Evolutionary conservation across 768 basidiomycete species (phyloP), one percentile per base, ranked within the genome.

Genomic region (Cystoderma amianthinum): DNA sequence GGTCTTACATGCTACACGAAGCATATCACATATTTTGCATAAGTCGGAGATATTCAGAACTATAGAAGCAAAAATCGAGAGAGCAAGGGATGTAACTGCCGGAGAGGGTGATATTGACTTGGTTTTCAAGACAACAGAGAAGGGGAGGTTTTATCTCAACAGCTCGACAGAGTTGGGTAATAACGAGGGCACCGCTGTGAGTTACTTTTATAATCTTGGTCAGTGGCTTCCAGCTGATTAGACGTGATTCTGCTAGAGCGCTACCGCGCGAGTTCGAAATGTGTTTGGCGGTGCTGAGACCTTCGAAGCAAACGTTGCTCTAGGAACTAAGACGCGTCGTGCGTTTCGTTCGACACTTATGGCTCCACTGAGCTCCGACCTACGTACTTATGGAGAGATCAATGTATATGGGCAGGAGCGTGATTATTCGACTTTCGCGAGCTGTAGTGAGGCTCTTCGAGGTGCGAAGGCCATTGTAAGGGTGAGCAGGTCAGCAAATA

Each of bases 161-260:
- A 88, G 82, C 2, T 74, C 87, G 3, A 97, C 94, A 2, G 93
- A 97, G 54, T 68, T 97, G 4, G 95, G 96, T 3, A 92, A 95
- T 45, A 85, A 82, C 38, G 96, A 97, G 59, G 95, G 89, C 9
- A 92, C 68, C 42, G 92, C 91, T n/a, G 93, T 92, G 55, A 56
- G 89, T 74, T 18, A 4, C 36, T 36, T 18, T 4, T 1, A 17
- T 21, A 35, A 41, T 39, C 6, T 34, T 33, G 21, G n/a, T 41
- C 18, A 24, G 16, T 12, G 32, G 19, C 38, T 37, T 36, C 36
- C 33, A 28, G 36, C 24, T 38, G 13, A 28, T 6, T 34, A 25
- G 20, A 39, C 22, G 16, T n/a, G n/a, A n/a, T n/a, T 18, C n/a
- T 16, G n/a, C 3, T 44, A 68, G 92, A 85, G 82, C 41, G 76